phyloP scores from a whole-genome alignment of 352 stramenopile genomes.

The Globisporangium paroecandrum region DNA sequence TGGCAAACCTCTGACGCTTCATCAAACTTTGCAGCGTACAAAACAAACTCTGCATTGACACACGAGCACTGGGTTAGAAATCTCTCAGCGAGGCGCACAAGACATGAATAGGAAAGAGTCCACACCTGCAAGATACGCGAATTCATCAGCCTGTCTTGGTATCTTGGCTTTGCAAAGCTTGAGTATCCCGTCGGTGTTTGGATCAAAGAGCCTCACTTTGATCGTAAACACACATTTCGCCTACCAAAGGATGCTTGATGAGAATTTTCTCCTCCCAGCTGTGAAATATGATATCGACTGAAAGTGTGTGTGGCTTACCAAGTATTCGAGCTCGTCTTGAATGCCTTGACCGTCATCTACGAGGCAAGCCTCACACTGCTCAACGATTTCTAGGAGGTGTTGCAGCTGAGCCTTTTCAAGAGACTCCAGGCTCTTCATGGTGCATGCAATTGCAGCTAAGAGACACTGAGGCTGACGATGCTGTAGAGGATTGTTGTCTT shows the following conservation, averaged over 20 bases:
- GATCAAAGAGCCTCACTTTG: constrained; percentile 59
- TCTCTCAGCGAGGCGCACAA: neutral
- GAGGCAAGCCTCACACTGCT: constrained; percentile 28
- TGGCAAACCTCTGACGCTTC: constrained; percentile 38
- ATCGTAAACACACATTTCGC: constrained; percentile 43
- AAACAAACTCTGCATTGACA: constrained; percentile 46
- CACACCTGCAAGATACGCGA: constrained; percentile 56
- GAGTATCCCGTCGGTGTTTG: constrained; percentile 48
- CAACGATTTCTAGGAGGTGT: constrained; percentile 41
- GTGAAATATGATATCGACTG: neutral
- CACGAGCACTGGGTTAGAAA: neutral
- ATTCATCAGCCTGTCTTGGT: constrained; percentile 25
- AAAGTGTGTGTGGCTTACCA: constrained; percentile 11
- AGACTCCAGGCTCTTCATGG: constrained; percentile 53
- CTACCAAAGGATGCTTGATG: constrained; percentile 21
- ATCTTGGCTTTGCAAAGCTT: constrained; percentile 48
- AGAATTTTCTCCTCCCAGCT: neutral
- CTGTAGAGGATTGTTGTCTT: constrained; percentile 31
- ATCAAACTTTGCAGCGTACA: constrained; percentile 52
- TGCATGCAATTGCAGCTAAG: constrained; percentile 50
- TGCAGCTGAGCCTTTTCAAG: constrained; percentile 33
- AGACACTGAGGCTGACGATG: constrained; percentile 41
- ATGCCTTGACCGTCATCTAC: constrained; percentile 9
- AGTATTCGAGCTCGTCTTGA: constrained; percentile 13
- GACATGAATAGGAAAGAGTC: neutral